Percentiles rank a stretch among this genome's conserved stretches.
Conservation (phyloP, 345 rosid genomes). For the Raphanus raphanistrum region DNA sequence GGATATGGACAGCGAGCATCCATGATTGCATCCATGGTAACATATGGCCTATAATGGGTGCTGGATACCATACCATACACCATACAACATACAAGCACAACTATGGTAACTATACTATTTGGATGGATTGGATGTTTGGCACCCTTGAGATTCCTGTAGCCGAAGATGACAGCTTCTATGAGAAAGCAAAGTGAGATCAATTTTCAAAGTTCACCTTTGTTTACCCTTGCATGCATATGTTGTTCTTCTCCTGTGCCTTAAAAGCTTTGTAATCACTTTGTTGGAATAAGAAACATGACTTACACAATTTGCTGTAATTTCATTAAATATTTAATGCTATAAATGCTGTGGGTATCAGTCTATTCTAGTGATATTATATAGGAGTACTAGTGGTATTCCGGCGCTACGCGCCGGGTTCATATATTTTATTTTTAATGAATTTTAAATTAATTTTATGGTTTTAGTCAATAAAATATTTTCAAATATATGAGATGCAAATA, state of each 20-base stretch:
- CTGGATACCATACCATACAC: conserved; percentile 96
- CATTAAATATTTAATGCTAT: too few relatives aligned
- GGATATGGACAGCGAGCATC: conserved; percentile 85
- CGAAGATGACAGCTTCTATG: conserved; percentile 41
- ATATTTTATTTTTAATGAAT: too few relatives aligned
- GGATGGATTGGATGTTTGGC: conserved; percentile 99
- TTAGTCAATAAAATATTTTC: too few relatives aligned
- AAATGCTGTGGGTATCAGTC: too few relatives aligned
- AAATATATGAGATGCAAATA: too few relatives aligned
- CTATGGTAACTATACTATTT: conserved; percentile 89
- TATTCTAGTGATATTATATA: too few relatives aligned
- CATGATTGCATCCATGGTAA: conserved; percentile 88
- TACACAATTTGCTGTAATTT: too few relatives aligned
- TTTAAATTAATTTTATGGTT: too few relatives aligned
- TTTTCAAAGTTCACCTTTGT: background rate
- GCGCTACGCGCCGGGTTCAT: too few relatives aligned
- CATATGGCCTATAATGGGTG: conserved; percentile 94
- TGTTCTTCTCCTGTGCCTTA: conserved; percentile 18
- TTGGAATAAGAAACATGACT: background rate
- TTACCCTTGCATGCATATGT: background rate
- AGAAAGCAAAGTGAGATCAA: conserved; percentile 22
- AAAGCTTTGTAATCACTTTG: background rate
- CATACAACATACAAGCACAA: conserved; percentile 93
- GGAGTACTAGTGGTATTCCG: too few relatives aligned
- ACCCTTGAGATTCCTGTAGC: conserved; percentile 68